Evolutionary conservation across 345 rosid species (phyloP), one percentile per base, ranked within the genome.

Genomic region (Aquilaria yunnanensis): DNA sequence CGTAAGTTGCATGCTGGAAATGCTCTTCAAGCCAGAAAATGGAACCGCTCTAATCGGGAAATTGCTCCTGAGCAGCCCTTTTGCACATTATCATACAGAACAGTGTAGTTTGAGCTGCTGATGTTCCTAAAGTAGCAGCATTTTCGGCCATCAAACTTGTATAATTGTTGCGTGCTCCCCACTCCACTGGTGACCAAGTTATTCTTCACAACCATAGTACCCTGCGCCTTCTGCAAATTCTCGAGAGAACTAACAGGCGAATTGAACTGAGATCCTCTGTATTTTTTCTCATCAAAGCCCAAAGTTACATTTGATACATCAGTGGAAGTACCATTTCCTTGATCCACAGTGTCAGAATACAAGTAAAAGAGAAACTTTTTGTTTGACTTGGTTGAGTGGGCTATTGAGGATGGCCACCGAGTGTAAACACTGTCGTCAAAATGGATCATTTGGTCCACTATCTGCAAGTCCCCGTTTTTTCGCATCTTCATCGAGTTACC

Each of bases 81-180:
- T 63, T 50, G 53, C 47, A 79, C 64, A 61, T 76, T 47, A 59
- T 93, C 94, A 54, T 81, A 69, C 5, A 84, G 65, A 74, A 93
- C 74, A 11, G 76, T 83, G 80, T 93, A 83, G 75, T 89, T 90
- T 47, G 76, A 84, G 80, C 90, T 87, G 75, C 96, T 89, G 16
- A 90, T 65, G 61, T 89, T 89, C 78, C 97, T 78, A 12, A 77
- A 83, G 77, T 83, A 93, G 78, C 98, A 93, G 52, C 63, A 65
- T 16, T 78, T 60, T 47, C 63, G 51, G 47, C 83, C 80, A 29
- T 68, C 65, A 32, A 80, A 87, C 41, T 68, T 54, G 74, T 87
- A 93, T 2, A 69, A 76, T 70, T 89, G 83, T 67, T 74, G 79
- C 12, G 94, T 89, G 50, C 80, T 83, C 63, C 85, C 93, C 30